These are phyloP conservation scores for Colletotrichum noveboracense DNA, from an alignment of 2,329 filamentous ascomycete genomes.

Conservation along the genomic window DNA sequence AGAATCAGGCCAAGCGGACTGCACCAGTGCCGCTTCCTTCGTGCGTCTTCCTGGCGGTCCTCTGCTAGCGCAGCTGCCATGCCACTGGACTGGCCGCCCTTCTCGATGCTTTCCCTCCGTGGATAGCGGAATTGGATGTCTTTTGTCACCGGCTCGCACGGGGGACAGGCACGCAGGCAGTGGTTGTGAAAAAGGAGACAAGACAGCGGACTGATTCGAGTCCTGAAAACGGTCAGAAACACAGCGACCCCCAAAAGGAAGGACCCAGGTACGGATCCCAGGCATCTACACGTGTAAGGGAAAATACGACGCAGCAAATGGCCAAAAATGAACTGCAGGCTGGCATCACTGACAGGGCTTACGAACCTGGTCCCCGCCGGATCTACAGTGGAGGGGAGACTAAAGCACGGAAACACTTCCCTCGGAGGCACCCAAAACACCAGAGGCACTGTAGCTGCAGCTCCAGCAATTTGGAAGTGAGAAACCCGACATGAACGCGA, in stretches of 20 bases:
- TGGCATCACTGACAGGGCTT: neutral
- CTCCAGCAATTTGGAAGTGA: neutral
- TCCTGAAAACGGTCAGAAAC: neutral
- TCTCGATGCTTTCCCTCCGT: neutral
- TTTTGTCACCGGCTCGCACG: neutral
- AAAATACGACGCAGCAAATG: neutral
- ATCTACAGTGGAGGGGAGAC: constrained; percentile 12
- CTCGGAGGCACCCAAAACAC: neutral
- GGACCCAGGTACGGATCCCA: neutral
- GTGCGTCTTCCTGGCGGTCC: neutral
- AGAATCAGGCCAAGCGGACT: constrained; percentile 3
- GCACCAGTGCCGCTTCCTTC: constrained; percentile 1
- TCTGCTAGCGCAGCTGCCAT: neutral
- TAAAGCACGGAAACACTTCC: constrained; percentile 14
- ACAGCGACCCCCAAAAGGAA: neutral
- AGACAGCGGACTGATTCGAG: neutral
- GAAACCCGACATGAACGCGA: neutral
- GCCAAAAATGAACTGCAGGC: neutral
- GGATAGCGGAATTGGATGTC: neutral
- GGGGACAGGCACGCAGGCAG: neutral
- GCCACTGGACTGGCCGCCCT: neutral
- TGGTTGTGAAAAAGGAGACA: neutral
- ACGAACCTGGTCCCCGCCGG: neutral
- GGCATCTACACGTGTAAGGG: neutral
- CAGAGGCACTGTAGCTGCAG: neutral